Evolutionary conservation across 2,329 filamentous ascomycete species (phyloP).

Genomic region (Waltergamsia citrina): DNA sequence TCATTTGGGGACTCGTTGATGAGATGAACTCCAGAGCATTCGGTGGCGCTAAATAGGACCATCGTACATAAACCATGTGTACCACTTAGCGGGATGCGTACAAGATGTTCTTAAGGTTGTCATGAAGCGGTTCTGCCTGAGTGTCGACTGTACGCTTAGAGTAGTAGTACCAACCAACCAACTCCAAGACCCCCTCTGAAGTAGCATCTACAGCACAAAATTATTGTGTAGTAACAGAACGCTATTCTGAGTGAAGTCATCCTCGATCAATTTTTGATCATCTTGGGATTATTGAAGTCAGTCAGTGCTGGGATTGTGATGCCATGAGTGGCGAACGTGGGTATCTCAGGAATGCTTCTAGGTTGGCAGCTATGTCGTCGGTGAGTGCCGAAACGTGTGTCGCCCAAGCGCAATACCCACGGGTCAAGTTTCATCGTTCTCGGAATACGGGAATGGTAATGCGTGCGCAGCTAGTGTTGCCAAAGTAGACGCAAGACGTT

Average conservation of each 20-base stretch:
- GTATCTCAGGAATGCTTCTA: conserved; percentile 11
- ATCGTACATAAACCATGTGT: conserved; percentile 43
- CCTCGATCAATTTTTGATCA: conserved; percentile 21
- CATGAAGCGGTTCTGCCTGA: conserved; percentile 33
- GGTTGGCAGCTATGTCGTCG: background rate
- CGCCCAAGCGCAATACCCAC: conserved; percentile 4
- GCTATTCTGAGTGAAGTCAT: conserved; percentile 26
- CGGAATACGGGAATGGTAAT: no score
- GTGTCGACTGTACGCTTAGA: no score
- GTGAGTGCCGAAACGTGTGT: conserved; percentile 4
- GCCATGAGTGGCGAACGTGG: conserved; percentile 36
- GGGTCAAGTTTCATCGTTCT: no score
- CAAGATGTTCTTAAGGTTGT: conserved; percentile 41
- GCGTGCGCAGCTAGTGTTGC: no score
- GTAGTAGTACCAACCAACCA: no score
- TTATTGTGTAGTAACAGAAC: conserved; percentile 23
- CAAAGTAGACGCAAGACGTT: no score
- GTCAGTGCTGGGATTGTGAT: conserved; percentile 34
- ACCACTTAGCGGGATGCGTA: conserved; percentile 45
- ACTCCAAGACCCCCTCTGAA: conserved; percentile 10
- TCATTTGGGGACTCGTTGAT: conserved; percentile 20
- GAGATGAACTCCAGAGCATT: conserved; percentile 24
- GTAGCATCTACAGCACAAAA: conserved; percentile 7
- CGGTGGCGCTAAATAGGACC: conserved; percentile 29
- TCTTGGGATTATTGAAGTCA: conserved; percentile 29